Base-by-base conservation (phyloP, 2,329 filamentous ascomycete species). In the Xylaria hypoxylon region DNA sequence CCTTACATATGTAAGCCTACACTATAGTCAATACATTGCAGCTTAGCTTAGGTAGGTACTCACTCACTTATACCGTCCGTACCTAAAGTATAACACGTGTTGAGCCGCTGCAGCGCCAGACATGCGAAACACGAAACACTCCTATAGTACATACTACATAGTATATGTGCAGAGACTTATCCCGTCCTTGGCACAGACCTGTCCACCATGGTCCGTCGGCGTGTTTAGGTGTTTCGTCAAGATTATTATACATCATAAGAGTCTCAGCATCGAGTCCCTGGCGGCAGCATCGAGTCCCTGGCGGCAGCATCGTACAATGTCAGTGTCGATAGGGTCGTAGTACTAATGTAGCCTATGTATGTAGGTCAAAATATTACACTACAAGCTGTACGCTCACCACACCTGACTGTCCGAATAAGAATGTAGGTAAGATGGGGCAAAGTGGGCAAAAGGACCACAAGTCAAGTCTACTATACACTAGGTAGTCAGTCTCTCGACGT, bases 101-200 rank as follows among this genome's bases (percentile, higher is more conserved):
- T 57, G 31, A 57, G 60, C 61, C 40, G 60, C 51, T 64, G 51
- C 60, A 60, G 47, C 53, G 42, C 45, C 50, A 63, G 44, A 59
- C 60, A 64, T 64, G 60, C 65, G 60, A 67, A 67, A 64, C 64
- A 56, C 48, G 33, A 44, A 45, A 40, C 28, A 47, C 15, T n/a
- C n/a, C n/a, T 47, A 38, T 15, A 8, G 31, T 33, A 33, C 5
- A 38, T 15, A 26, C 13, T 26, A 3, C 44, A 22, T 53, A 33
- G 50, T 15, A 28, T 28, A 55, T 19, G 35, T 28, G 52, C 52
- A 42, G 28, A 10, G n/a, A 38, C 22, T 28, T 26, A 28, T 40
- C 35, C 52, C 28, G 22, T 13, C 42, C 56, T 59, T 48, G 44
- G 60, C 65, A 67, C 65, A 58, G 56, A 64, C 59, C 60, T 64